phyloP scores from a whole-genome alignment of 495 filamentous ascomycete species.

The Parathielavia hyrcaniae region DNA sequence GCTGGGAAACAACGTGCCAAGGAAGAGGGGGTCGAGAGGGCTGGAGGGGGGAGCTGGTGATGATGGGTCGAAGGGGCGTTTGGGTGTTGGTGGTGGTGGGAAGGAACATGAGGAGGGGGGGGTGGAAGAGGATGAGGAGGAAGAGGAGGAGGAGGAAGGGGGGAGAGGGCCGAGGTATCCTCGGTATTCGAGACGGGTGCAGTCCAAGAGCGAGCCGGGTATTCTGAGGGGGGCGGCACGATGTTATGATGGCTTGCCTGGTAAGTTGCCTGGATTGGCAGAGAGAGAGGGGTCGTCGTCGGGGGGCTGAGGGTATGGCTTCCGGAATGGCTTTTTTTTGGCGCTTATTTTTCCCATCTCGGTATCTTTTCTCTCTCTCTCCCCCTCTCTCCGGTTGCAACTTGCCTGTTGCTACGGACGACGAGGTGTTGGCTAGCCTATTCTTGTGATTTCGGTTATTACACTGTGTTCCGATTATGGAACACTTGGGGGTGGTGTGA shows the following conservation, averaged over 20 bases:
- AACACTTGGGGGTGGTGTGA: too few species aligned
- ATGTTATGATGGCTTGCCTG: neutral
- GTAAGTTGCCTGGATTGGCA: neutral
- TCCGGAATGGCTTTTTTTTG: too few species aligned
- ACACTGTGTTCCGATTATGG: too few species aligned
- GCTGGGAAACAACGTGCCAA: neutral
- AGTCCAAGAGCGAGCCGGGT: conserved; percentile 35
- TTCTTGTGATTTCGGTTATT: too few species aligned
- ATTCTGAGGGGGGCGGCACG: neutral
- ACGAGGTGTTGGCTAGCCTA: too few species aligned
- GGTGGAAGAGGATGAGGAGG: neutral
- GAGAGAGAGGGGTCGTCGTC: neutral
- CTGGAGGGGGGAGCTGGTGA: neutral
- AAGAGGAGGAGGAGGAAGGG: neutral
- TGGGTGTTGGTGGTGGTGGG: neutral
- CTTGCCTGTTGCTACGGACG: too few species aligned
- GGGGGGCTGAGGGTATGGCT: neutral
- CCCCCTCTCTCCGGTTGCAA: too few species aligned
- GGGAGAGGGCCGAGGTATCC: conserved; percentile 21
- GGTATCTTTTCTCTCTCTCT: too few species aligned
- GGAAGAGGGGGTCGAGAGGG: neutral
- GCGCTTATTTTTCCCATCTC: too few species aligned
- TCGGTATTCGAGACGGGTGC: conserved; percentile 28
- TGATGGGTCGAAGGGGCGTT: neutral
- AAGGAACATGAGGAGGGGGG: neutral